These are phyloP conservation scores for Tritrichomonas musculus DNA, from an alignment of 208 protist genomes.

Conservation along the genomic window DNA sequence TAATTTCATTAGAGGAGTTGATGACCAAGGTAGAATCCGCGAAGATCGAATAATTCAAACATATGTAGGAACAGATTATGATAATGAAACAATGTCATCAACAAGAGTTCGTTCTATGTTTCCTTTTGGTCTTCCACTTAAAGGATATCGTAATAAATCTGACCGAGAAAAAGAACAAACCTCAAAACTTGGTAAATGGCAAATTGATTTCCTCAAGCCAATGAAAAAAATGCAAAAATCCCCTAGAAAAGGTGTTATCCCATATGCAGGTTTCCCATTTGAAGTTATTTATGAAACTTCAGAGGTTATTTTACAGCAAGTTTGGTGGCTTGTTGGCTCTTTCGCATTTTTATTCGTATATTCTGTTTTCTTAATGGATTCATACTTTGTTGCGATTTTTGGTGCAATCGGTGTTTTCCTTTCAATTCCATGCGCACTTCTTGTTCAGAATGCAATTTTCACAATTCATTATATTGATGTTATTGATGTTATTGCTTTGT, in stretches of 20 bases:
- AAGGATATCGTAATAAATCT: neutral
- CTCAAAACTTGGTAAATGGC: neutral
- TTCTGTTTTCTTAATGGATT: neutral
- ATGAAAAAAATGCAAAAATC: neutral
- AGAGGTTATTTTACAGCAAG: neutral
- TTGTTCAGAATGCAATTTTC: neutral
- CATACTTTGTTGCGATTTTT: neutral
- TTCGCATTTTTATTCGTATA: neutral
- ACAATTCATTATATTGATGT: neutral
- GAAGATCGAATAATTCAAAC: neutral
- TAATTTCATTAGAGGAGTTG: neutral
- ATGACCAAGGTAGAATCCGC: no score
- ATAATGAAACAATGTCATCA: neutral
- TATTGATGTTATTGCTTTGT: neutral
- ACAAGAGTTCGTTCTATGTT: neutral
- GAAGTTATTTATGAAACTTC: neutral
- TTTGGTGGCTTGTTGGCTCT: neutral
- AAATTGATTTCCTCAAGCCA: neutral
- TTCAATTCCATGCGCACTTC: neutral
- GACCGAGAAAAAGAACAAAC: neutral
- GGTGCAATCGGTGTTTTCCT: neutral
- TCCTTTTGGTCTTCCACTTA: neutral
- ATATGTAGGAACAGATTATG: neutral
- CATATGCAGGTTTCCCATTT: neutral
- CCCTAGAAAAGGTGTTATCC: neutral